Evolutionary conservation across 1,139 yeast species (phyloP).

Genomic region (Lodderomyces oxycetoniae): DNA sequence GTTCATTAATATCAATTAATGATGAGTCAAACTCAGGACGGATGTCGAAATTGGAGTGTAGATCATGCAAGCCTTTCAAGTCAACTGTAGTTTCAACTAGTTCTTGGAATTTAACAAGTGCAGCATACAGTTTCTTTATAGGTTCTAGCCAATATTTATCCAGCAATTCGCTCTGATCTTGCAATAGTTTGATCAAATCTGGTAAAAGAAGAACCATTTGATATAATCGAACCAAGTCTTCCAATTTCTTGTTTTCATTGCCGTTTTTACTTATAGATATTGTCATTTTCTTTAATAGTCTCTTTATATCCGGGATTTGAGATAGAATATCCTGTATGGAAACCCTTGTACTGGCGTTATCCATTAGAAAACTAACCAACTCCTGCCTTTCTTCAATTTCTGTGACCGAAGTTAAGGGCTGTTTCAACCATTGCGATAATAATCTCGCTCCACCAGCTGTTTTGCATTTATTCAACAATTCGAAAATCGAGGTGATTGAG

Average conservation of each 20-base stretch:
- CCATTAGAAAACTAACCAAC: conserved; percentile 67
- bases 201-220: conserved; percentile 74
- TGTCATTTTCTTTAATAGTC: conserved; percentile 62
- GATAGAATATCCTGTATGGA: conserved; percentile 65
- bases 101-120: conserved; percentile 69
- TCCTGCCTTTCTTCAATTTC: conserved; percentile 66
- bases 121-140: conserved; percentile 41
- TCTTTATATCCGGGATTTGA: conserved; percentile 76
- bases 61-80: conserved; percentile 63
- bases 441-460: conserved; percentile 82
- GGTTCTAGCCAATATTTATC: conserved; percentile 55
- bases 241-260: conserved; percentile 51
- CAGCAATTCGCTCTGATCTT: conserved; percentile 33
- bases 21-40: conserved; percentile 87
- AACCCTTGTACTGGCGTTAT: conserved; percentile 64
- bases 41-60: conserved; percentile 66
- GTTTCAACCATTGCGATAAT: conserved; percentile 91
- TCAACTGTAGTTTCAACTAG: conserved; percentile 92
- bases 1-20: conserved; percentile 53
- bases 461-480: conserved; percentile 80
- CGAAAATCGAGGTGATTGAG: conserved; percentile 58
- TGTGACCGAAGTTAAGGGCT: conserved; percentile 67
- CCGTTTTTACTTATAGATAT: conserved; percentile 35
- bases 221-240: conserved; percentile 87
- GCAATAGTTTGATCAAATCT: conserved; percentile 45